phyloP scores from a whole-genome alignment of 495 filamentous ascomycete genomes.

The Daldinia childiae region DNA sequence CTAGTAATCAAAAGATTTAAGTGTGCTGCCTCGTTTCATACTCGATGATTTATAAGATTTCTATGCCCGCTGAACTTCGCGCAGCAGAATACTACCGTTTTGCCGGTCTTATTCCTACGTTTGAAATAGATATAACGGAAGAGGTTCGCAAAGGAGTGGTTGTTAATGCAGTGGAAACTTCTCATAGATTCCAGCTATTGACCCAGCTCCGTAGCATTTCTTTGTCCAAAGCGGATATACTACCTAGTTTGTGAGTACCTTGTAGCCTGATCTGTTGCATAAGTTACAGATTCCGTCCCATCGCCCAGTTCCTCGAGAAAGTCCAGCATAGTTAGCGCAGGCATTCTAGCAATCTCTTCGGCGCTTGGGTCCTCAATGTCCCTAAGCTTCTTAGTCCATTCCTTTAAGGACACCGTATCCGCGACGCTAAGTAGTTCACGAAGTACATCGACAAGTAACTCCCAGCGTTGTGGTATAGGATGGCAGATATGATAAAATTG shows the following conservation, averaged over 20 bases:
- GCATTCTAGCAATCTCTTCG: slow-evolving; percentile 8
- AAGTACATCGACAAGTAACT: neutral
- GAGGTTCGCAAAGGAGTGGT: too few relatives aligned
- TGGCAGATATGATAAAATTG: slow-evolving; percentile 23
- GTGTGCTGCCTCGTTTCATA: neutral
- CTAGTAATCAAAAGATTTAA: neutral
- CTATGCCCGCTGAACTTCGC: neutral
- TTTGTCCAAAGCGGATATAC: slow-evolving; percentile 1
- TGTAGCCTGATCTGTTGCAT: neutral
- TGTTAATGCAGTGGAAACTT: neutral
- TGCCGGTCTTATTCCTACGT: too few relatives aligned
- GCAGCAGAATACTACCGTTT: neutral
- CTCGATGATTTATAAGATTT: neutral
- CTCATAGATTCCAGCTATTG: slow-evolving; percentile 9
- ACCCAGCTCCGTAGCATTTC: neutral
- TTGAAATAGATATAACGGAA: too few relatives aligned
- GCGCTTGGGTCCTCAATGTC: neutral
- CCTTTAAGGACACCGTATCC: neutral
- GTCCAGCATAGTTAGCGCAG: slow-evolving; percentile 22
- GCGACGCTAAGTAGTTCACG: neutral
- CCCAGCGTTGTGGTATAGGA: neutral
- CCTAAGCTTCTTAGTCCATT: slow-evolving; percentile 19
- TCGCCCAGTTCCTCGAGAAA: slow-evolving; percentile 9
- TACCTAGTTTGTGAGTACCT: neutral
- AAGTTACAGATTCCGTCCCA: neutral